phyloP scores from a whole-genome alignment of 495 filamentous ascomycete genomes.

The Venustampulla echinocandica region DNA sequence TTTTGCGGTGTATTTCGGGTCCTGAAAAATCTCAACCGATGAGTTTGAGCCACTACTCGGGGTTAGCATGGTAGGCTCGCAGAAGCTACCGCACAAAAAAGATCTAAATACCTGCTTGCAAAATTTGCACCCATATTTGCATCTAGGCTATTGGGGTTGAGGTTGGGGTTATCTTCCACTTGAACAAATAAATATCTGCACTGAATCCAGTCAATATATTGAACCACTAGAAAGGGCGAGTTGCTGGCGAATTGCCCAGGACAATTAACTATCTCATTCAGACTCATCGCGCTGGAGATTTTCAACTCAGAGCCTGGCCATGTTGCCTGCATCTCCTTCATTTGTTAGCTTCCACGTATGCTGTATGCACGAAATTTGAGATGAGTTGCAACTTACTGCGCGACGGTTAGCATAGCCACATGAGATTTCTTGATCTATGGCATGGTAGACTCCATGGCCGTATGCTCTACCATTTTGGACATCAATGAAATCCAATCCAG shows the following conservation, averaged over 20 bases:
- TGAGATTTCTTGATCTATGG: constrained; percentile 48
- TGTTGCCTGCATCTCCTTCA: neutral
- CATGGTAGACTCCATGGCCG: constrained; percentile 80
- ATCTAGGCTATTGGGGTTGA: neutral
- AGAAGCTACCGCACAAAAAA: neutral
- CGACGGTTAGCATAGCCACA: constrained; percentile 38
- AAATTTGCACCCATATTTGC: neutral
- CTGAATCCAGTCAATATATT: constrained; percentile 80
- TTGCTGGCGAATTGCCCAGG: constrained; percentile 49
- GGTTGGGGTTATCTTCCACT: constrained; percentile 6
- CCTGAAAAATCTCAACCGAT: constrained; percentile 41
- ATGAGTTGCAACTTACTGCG: constrained; percentile 4
- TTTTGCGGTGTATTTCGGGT: constrained; percentile 36
- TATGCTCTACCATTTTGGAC: constrained; percentile 55
- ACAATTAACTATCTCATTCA: constrained; percentile 84
- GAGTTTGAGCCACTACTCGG: constrained; percentile 22
- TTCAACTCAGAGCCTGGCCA: constrained; percentile 63
- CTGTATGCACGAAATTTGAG: neutral
- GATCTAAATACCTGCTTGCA: neutral
- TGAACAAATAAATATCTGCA: constrained; percentile 78
- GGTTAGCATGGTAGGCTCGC: neutral
- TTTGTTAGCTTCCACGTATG: neutral
- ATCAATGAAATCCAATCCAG: constrained; percentile 66
- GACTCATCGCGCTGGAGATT: constrained; percentile 51
- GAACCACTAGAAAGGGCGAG: constrained; percentile 61